Percentiles rank a stretch among this genome's conserved stretches.
Conservation (phyloP, 75 land plant genomes). For the Pinus albicaulis region DNA sequence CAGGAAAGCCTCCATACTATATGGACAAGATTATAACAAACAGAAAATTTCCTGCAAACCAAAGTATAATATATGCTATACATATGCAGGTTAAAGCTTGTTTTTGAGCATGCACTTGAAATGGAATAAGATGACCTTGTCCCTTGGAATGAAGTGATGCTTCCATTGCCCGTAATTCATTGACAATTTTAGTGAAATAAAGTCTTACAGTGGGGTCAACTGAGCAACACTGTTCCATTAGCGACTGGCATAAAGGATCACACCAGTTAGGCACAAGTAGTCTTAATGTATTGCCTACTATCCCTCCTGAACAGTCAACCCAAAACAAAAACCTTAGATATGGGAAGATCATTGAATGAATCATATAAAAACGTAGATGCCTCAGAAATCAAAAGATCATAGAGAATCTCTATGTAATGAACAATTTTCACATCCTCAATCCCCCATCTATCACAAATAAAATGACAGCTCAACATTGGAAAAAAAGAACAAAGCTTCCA, state of each 20-base stretch:
- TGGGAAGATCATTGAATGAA: background rate
- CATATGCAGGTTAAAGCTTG: no score
- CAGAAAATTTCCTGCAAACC: no score
- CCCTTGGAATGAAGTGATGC: conserved; percentile 1
- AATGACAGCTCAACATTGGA: background rate
- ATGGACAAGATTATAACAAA: no score
- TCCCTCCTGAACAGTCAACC: conserved; percentile 37
- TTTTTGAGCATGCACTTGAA: background rate
- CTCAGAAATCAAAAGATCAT: background rate
- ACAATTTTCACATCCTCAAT: background rate
- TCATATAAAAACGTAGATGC: background rate
- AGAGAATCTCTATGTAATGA: background rate
- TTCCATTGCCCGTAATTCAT: conserved; percentile 35
- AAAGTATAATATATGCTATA: no score
- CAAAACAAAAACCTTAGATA: background rate
- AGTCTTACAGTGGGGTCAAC: conserved; percentile 47
- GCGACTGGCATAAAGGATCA: conserved; percentile 51
- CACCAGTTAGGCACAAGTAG: conserved; percentile 55
- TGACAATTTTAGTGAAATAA: conserved; percentile 48
- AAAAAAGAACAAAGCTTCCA: background rate
- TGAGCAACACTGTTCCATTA: conserved; percentile 74
- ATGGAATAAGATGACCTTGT: background rate
- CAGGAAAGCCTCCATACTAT: no score
- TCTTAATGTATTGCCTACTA: conserved; percentile 53
- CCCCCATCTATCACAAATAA: background rate